Evolutionary conservation across 306 rosid species (phyloP).

Genomic region (Prinsepia uniflora): DNA sequence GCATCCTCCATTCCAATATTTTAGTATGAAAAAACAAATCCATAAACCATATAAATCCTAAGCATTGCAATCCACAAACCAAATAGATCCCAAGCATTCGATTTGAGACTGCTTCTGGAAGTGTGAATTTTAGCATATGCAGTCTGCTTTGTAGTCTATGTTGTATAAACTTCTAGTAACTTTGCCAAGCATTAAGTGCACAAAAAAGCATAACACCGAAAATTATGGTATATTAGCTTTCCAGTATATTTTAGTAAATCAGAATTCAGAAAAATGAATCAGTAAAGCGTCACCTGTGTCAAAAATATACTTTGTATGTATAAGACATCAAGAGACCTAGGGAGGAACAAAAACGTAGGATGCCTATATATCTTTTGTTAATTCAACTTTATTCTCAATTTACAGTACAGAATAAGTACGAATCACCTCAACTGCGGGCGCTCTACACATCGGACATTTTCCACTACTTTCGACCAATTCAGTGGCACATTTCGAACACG

Average conservation of each 20-base stretch:
- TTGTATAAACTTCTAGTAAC: no score
- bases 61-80: no score
- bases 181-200: no score
- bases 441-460: conserved; percentile 96
- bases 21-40: no score
- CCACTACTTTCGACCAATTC: conserved; percentile 56
- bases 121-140: no score
- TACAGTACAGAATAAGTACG: conserved; percentile 73
- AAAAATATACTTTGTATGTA: conserved; percentile 12
- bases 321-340: conserved; percentile 5
- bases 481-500: conserved; percentile 81
- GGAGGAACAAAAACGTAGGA: not conserved
- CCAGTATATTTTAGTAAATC: conserved; percentile 22
- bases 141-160: no score
- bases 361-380: conserved; percentile 15
- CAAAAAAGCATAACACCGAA: not conserved
- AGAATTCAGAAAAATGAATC: conserved; percentile 12
- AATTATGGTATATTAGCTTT: not conserved
- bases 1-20: no score
- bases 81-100: no score
- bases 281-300: conserved; percentile 1
- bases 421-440: conserved; percentile 85
- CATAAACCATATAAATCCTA: no score
- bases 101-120: no score
- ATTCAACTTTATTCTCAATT: conserved; percentile 10